Percentiles rank a stretch among this genome's conserved stretches.
Evolutionary conservation across 495 filamentous ascomycete genomes (phyloP).

Genomic region (Neurospora hispaniola): DNA sequence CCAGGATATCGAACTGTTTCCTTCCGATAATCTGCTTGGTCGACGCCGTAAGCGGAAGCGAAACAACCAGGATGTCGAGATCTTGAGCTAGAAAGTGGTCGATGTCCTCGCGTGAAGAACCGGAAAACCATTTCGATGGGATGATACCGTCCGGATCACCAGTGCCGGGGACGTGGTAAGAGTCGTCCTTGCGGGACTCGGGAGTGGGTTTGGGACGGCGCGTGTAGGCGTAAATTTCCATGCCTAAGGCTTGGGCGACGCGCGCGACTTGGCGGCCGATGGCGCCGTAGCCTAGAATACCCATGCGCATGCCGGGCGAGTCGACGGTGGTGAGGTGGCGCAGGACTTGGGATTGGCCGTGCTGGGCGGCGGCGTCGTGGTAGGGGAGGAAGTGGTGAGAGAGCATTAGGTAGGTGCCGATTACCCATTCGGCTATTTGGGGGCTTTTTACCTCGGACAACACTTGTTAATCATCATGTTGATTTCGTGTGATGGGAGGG

Average conservation of each 20-base stretch:
- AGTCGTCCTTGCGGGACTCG: constrained; percentile 46
- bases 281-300: constrained; percentile 70
- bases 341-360: background rate
- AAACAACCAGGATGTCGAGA: constrained; percentile 66
- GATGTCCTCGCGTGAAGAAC: constrained; percentile 47
- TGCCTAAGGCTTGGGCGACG: constrained; percentile 61
- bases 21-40: constrained; percentile 52
- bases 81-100: constrained; percentile 57
- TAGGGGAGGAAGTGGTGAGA: constrained; percentile 14
- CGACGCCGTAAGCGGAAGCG: constrained; percentile 59
- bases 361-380: constrained; percentile 2
- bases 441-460: constrained; percentile 12
- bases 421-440: constrained; percentile 37
- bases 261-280: constrained; percentile 65
- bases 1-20: constrained; percentile 57
- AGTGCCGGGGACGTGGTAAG: constrained; percentile 63
- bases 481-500: background rate
- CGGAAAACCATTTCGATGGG: constrained; percentile 64
- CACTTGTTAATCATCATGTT: background rate
- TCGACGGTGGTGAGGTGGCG: constrained; percentile 9
- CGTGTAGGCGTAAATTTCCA: constrained; percentile 75
- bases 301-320: constrained; percentile 29
- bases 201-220: constrained; percentile 47
- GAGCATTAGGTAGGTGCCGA: constrained; percentile 27
- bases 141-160: constrained; percentile 67